Base-by-base conservation (phyloP, 1,139 yeast species). In the Yarrowia galli region DNA sequence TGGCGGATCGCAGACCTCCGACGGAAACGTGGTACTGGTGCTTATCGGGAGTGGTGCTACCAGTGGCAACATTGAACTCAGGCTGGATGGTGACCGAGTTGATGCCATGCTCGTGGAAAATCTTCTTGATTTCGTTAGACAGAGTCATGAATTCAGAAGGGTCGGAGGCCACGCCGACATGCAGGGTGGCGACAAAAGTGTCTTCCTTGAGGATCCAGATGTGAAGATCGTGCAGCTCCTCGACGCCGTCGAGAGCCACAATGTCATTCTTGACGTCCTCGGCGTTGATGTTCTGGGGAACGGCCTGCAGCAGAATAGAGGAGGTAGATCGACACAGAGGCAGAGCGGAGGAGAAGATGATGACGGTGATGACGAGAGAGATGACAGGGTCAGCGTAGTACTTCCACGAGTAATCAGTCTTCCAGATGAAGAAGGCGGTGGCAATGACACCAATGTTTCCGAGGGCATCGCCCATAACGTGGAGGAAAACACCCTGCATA, bases 41-140 rank as follows among this genome's bases (percentile, higher is more conserved):
- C 54, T 60, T 60, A 15, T 56, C 54, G 28, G 67, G 60, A 25
- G 60, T 42, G 32, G 49, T 38, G 51, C 49, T 35, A 42, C 69
- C 64, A 25, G 68, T 67, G 16, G 67, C 68, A 13, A 70, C 63
- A 36, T 71, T 48, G 67, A 87, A 92, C 79, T 93, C 98, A 0
- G 98, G 98, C 79, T 95, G 99, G 65, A 95, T 93, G 0, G 99
- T 95, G 23, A 96, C 97, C 51, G 96, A 89, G 74, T 92, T 97
- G 70, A 95, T 89, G 45, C 97, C 97, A 75, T 87, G 90, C 42
- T 84, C 87, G 73, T 91, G 97, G 76, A 95, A 84, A 66, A 93
- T 87, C 67, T 86, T 86, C 75, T 97, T 86, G 68, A 95, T 95
- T 70, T 86, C 85, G 66, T 87, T 83, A 9, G 97, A 97, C 65